Conservation (phyloP, 129 eudicot species). For the Flaveria bidentis region DNA sequence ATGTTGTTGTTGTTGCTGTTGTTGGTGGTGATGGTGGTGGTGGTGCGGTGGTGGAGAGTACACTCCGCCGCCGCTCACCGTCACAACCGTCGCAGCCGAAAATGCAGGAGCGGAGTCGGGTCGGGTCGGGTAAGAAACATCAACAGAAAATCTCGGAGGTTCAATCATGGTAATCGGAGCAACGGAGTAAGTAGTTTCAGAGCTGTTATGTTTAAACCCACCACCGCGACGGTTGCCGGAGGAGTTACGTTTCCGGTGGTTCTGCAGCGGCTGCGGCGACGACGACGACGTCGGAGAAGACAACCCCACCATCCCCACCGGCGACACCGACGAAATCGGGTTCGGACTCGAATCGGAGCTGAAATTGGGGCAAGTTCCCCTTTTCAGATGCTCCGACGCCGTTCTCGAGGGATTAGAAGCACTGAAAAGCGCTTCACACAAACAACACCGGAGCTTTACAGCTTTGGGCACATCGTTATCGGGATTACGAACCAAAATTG, state of each 20-base stretch:
- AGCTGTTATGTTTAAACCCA: neutral
- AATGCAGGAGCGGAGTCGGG: conserved; percentile 32
- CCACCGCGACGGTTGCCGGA: conserved; percentile 12
- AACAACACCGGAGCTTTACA: conserved; percentile 77
- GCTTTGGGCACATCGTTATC: conserved; percentile 80
- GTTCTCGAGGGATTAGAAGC: conserved; percentile 95
- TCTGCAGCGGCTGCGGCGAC: conserved; percentile 45
- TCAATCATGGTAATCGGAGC: conserved; percentile 20
- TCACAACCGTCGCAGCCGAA: conserved; percentile 25
- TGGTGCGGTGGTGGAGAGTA: conserved; percentile 22
- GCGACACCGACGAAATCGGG: conserved; percentile 57
- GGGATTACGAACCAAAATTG: conserved; percentile 59
- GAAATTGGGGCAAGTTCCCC: conserved; percentile 89
- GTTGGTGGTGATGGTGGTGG: conserved; percentile 26
- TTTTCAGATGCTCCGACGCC: conserved; percentile 92
- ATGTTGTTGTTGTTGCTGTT: conserved; percentile 29
- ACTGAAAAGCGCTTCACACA: conserved; percentile 78
- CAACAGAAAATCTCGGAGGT: conserved; percentile 9
- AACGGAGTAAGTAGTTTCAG: conserved; percentile 16
- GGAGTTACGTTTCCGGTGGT: conserved; percentile 56
- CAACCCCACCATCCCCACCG: conserved; percentile 20
- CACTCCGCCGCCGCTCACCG: conserved; percentile 31
- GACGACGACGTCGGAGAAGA: conserved; percentile 48
- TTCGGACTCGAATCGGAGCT: conserved; percentile 40
- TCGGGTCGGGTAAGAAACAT: conserved; percentile 19